phyloP scores from a whole-genome alignment of 148 eudicot genomes.

The Fagopyrum homotropicum region DNA sequence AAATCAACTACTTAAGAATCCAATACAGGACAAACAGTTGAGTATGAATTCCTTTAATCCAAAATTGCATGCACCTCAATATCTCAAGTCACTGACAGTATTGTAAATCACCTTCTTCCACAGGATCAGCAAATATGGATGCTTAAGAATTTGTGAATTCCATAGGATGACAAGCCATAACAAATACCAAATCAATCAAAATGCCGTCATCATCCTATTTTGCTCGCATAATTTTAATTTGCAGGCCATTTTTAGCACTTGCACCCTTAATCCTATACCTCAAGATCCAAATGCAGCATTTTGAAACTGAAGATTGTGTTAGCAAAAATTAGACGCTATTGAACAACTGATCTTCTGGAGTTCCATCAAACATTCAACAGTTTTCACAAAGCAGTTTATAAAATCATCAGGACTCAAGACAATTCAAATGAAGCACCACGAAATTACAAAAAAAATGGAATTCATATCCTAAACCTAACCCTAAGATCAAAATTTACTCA shows the following conservation, averaged over 20 bases:
- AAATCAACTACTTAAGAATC: neutral
- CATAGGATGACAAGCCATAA: neutral
- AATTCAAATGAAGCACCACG: neutral
- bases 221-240: neutral
- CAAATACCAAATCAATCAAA: conserved; percentile 31
- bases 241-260: neutral
- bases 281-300: neutral
- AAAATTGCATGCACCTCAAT: neutral
- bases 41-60: too few species aligned
- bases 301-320: neutral
- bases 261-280: too few species aligned
- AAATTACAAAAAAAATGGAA: neutral
- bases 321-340: neutral
- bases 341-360: neutral
- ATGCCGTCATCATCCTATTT: conserved; percentile 42
- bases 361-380: neutral
- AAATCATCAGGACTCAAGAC: neutral
- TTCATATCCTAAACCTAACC: neutral
- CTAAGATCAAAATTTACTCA: too few species aligned
- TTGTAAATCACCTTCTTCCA: neutral
- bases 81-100: neutral
- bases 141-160: neutral
- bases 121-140: neutral
- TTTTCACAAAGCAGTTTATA: neutral
- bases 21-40: neutral